Base-by-base conservation (phyloP, 129 eudicot genomes). In the Dittrichia graveolens region DNA sequence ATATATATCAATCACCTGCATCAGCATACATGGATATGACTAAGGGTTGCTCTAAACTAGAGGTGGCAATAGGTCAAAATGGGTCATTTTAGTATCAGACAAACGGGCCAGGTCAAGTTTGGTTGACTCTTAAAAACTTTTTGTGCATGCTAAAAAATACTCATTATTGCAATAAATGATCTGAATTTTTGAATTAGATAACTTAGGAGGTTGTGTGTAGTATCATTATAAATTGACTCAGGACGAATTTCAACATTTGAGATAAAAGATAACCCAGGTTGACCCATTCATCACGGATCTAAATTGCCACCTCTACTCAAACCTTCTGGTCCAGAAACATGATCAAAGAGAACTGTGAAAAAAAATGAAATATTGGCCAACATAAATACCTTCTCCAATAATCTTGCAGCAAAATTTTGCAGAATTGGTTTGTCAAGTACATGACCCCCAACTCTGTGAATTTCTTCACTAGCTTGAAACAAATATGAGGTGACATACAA, bases 401-500 rank as follows among this genome's bases (percentile, higher is more conserved):
- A 84, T 73, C 83, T 88, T 67, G 83, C 37, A 63, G 98, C 96
- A 75, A 94, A 86, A 57, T 79, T 86, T 83, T 84, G 93, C 78
- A 94, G 76, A 79, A 90, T 90, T 40, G 77, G 78, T 80, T 81
- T 88, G 78, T 90, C 97, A 49, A 94, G 93, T 10, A 90, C 97
- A 79, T 94, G 98, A 41, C 98, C 98, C 59, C 98, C 98, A 62
- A 83, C 87, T 70, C 89, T 84, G 77, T 94, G 90, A 78, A 94
- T 84, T 86, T 94, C 98, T 86, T 90, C 93, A 81, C 96, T 88
- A 49, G 98, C 96, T 85, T 78, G 86, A 73, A 85, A 94, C 14
- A 94, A 67, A 75, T 85, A 86, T 44, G 97, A 90, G 55, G 89
- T 78, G 65, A 90, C 68, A 71, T 94, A 94, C 15, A 88, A 67